Evolutionary conservation across 495 filamentous ascomycete species (phyloP).

Genomic region (Platismatia glauca): DNA sequence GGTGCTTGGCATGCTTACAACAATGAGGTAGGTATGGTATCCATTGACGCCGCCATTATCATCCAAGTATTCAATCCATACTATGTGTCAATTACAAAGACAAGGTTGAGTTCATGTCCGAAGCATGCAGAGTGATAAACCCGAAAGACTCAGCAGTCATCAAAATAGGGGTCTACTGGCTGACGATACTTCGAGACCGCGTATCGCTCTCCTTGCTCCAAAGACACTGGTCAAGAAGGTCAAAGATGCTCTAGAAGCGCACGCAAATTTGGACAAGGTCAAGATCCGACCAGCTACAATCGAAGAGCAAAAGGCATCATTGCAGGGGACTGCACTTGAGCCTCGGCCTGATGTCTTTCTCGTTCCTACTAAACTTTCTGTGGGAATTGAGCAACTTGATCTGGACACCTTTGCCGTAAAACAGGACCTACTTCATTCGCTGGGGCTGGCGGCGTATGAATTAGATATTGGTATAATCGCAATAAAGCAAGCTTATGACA

Average conservation of each 20-base stretch:
- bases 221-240: constrained; percentile 10
- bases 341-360: not conserved
- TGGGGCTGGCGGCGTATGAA: not conserved
- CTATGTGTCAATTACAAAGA: not conserved
- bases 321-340: not conserved
- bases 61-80: too few relatives aligned
- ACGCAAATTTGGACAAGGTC: constrained; percentile 5
- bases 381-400: not conserved
- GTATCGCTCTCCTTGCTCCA: constrained; percentile 11
- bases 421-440: not conserved
- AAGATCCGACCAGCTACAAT: constrained; percentile 11
- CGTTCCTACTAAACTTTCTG: not conserved
- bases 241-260: constrained; percentile 12
- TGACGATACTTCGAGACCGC: not conserved
- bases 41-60: too few relatives aligned
- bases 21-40: too few relatives aligned
- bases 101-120: not conserved
- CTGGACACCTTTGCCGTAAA: not conserved
- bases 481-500: not conserved
- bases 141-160: not conserved
- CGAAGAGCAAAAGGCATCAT: not conserved
- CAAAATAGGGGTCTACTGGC: not conserved
- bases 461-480: not conserved
- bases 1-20: too few relatives aligned
- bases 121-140: not conserved